A percentile compares a stretch with the other conserved stretches of the same genome.
Evolutionary conservation across 495 filamentous ascomycete genomes (phyloP).

Genomic region (Endocarpon pusillum): DNA sequence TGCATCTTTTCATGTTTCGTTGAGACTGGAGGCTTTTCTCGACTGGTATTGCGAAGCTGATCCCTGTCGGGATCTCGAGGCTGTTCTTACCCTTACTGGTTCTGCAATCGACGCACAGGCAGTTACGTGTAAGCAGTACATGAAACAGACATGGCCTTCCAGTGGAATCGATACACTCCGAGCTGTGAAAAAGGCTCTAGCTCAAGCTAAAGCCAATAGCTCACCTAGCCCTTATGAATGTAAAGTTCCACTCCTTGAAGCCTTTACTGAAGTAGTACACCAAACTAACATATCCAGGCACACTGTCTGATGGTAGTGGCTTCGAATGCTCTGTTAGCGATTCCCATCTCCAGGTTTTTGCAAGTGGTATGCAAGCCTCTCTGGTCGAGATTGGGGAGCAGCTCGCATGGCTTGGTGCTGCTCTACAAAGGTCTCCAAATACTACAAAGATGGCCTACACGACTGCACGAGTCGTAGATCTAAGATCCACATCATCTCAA

Average conservation of each 20-base stretch:
- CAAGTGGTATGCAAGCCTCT: conserved; percentile 3
- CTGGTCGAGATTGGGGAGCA: conserved; percentile 11
- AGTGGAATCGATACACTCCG: not conserved
- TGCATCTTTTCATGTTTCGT: no score
- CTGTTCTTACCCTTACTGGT: not conserved
- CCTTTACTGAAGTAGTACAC: not conserved
- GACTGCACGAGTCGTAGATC: not conserved
- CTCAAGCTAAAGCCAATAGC: no score
- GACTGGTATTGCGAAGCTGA: no score
- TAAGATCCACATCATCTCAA: not conserved
- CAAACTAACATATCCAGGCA: not conserved
- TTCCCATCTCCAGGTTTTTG: conserved; percentile 1
- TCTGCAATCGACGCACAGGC: not conserved
- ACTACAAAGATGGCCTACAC: not conserved
- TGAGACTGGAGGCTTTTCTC: no score
- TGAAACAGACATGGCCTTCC: not conserved
- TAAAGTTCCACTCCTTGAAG: not conserved
- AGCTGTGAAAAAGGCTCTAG: not conserved
- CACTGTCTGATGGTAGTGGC: not conserved
- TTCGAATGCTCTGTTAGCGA: not conserved
- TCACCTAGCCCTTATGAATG: no score
- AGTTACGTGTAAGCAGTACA: not conserved
- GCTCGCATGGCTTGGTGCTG: conserved; percentile 10
- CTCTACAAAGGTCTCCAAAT: conserved; percentile 9
- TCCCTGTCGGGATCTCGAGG: not conserved